Percentiles rank a stretch among this genome's conserved stretches.
These are phyloP conservation scores for Sporothrix mexicana DNA, from an alignment of 2,329 filamentous ascomycete species.

Conservation along the genomic window DNA sequence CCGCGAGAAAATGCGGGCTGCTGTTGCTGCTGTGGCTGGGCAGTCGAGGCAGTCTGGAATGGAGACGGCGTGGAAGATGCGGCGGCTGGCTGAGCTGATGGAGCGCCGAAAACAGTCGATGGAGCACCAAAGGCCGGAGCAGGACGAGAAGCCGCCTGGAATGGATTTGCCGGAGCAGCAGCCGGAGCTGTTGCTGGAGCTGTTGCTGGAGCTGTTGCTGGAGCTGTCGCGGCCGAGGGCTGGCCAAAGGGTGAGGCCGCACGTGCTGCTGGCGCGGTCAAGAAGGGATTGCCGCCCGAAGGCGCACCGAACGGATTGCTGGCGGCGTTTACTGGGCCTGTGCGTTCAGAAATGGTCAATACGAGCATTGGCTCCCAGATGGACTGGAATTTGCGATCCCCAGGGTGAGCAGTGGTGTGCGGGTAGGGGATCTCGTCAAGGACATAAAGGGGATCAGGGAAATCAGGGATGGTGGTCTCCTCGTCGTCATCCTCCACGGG, in stretches of 20 bases:
- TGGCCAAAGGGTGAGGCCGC: not conserved
- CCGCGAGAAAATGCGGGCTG: not conserved
- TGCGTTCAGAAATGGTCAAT: slow-evolving; percentile 27
- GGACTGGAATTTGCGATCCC: not conserved
- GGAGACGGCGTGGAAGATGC: not conserved
- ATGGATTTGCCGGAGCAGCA: slow-evolving; percentile 13
- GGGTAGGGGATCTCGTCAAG: not conserved
- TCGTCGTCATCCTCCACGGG: not conserved
- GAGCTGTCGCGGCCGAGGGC: not conserved
- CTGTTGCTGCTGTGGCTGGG: not conserved
- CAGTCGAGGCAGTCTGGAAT: slow-evolving; percentile 3
- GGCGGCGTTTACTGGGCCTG: not conserved
- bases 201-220: slow-evolving; percentile 14
- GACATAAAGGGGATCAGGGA: slow-evolving; percentile 18
- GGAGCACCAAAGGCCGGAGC: slow-evolving; percentile 10
- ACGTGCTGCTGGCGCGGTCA: slow-evolving; percentile 1
- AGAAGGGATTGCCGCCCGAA: slow-evolving; percentile 27
- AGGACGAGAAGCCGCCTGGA: slow-evolving; percentile 27
- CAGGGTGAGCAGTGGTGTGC: not conserved
- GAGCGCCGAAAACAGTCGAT: no score
- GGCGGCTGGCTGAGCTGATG: not conserved
- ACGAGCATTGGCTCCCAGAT: not conserved
- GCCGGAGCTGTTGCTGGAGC: slow-evolving; percentile 7
- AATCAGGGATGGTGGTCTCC: not conserved
- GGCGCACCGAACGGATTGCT: slow-evolving; percentile 30